Base-by-base conservation (phyloP, 2,329 filamentous ascomycete genomes). In the Cercospora sp. region DNA sequence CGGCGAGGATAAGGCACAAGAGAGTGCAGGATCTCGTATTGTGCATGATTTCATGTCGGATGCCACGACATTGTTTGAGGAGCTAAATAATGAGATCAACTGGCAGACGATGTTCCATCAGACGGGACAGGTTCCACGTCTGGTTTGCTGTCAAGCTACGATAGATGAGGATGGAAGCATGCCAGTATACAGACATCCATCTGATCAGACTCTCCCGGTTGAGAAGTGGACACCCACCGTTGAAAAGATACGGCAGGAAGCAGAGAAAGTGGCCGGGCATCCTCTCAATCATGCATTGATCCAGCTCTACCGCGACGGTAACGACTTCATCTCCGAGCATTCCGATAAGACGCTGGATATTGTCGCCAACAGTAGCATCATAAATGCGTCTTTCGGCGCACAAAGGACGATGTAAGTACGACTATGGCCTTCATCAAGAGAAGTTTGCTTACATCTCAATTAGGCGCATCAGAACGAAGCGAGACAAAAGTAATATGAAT, bases 281-380 rank as follows among this genome's bases (percentile, higher is more conserved):
- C 82, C 87, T 0, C 81, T 99, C 51, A 99, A 99, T 75, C 95
- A 99, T 77, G 94, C 90, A 1, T 82, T 99, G 59, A 96, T 99
- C 57, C 95, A 99, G 76, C 87, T 93, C 67, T 99, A 99, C 76
- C 91, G 95, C n/a, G 86, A 87, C 73, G 92, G 94, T 2, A 88
- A 88, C 59, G 95, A 99, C 80, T 93, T 93, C 77, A 99, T 99
- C 70, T 95, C 92, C 0, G 95, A 99, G 77, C 95, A 99, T 77
- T 96, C 93, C 45, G 95, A 99, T 78, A 99, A 99, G 81, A 97
- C 94, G 0, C 84, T 99, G 26, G 95, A 99, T 78, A 95, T 99
- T 66, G 89, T 88, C 12, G 88, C 86, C 28, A 89, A 85, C 4
- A 95, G 91, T 26, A 94, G 86, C 68, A 97, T 99, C 72, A 93